Evolutionary conservation across 116 monocot species (phyloP).

Genomic region (Cymodocea nodosa): DNA sequence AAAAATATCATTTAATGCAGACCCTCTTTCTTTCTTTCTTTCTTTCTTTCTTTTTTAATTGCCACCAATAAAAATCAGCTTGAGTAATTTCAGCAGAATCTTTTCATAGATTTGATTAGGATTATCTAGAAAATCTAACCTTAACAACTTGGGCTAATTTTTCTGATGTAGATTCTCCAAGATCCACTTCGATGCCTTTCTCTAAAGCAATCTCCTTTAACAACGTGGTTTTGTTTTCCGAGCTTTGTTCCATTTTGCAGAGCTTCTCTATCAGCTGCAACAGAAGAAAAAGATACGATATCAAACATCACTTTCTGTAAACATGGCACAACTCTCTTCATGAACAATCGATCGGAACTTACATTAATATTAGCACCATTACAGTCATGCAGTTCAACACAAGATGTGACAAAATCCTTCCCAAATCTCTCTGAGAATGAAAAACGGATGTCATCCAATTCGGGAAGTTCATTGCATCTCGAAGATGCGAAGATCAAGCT

Average conservation of each 20-base stretch:
- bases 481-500: conserved; percentile 50
- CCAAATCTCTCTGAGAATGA: conserved; percentile 44
- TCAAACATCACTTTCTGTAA: neutral
- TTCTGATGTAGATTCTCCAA: conserved; percentile 5
- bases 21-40: neutral
- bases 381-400: conserved; percentile 37
- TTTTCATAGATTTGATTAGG: neutral
- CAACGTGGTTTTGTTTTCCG: neutral
- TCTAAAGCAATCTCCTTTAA: neutral
- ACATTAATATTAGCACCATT: conserved; percentile 51
- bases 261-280: conserved; percentile 9
- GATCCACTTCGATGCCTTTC: conserved; percentile 1
- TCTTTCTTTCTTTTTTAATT: too few species aligned
- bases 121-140: neutral
- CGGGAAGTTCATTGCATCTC: conserved; percentile 53
- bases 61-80: too few species aligned
- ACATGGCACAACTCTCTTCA: too few species aligned
- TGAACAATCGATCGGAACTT: neutral
- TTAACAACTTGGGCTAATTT: neutral
- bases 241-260: neutral
- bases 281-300: neutral
- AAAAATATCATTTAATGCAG: neutral
- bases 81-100: neutral
- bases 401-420: conserved; percentile 42
- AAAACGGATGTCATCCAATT: conserved; percentile 38